Conservation (phyloP, 257 asterid genomes). For the Coffea canephora region DNA sequence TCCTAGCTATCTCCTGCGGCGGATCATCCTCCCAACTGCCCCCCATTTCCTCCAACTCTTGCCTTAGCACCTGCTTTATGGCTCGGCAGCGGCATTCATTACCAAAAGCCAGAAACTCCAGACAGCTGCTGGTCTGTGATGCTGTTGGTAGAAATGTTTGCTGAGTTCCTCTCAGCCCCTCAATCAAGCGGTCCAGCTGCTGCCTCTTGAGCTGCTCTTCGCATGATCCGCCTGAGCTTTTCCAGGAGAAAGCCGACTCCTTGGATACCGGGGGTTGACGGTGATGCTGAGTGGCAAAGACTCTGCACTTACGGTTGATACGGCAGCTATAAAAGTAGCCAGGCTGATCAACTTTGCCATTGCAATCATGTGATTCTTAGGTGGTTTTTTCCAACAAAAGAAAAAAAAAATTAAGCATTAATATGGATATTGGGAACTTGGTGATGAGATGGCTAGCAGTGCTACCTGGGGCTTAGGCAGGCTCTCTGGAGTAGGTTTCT, state of each 20-base stretch:
- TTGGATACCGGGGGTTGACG: slow-evolving; percentile 27
- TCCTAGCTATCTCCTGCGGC: background rate
- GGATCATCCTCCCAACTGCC: background rate
- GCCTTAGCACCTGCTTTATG: background rate
- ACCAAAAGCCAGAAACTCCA: slow-evolving; percentile 8
- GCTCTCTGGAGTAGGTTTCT: too few species aligned
- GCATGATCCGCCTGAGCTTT: slow-evolving; percentile 20
- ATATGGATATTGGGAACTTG: background rate
- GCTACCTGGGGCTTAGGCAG: too few species aligned
- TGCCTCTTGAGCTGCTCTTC: slow-evolving; percentile 34
- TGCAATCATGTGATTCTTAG: too few species aligned
- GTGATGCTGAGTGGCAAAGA: slow-evolving; percentile 38
- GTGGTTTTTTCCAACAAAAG: too few species aligned
- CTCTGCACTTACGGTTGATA: slow-evolving; percentile 21
- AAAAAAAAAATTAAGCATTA: too few species aligned
- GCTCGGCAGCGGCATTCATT: slow-evolving; percentile 5
- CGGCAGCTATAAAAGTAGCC: slow-evolving; percentile 27
- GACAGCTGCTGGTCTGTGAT: slow-evolving; percentile 5
- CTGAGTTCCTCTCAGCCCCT: background rate
- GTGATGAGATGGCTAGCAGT: background rate
- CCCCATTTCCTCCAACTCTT: background rate
- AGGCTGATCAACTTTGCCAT: too few species aligned
- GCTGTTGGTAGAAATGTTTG: background rate
- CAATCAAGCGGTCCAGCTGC: slow-evolving; percentile 26
- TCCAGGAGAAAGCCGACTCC: slow-evolving; percentile 4